These are phyloP conservation scores for Lyophyllum decastes DNA, from an alignment of 768 basidiomycete genomes.

Conservation along the genomic window DNA sequence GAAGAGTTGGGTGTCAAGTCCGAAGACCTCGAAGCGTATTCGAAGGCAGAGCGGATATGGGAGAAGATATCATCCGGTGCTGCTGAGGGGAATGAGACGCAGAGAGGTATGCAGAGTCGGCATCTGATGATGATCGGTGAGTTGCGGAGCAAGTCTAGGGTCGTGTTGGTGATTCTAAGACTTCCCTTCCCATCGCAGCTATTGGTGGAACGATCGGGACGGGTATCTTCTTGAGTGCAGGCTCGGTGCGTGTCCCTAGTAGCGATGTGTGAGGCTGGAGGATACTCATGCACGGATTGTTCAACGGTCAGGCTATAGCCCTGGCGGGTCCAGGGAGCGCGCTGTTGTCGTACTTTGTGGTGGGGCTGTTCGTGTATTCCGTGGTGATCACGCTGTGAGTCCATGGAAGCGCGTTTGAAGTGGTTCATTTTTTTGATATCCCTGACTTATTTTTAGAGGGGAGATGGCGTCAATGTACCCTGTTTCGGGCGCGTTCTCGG, in stretches of 20 bases:
- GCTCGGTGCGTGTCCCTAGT: conserved; percentile 36
- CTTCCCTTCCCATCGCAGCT: conserved; percentile 27
- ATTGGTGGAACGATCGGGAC: conserved; percentile 63
- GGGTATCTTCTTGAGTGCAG: conserved; percentile 62
- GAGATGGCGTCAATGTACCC: conserved; percentile 70
- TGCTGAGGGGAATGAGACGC: conserved; percentile 22
- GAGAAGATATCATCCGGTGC: conserved; percentile 7
- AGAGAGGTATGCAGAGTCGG: conserved; percentile 30
- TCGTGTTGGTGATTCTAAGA: not conserved
- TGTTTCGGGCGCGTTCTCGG: conserved; percentile 61
- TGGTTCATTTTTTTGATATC: not conserved
- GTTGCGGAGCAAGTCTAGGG: not conserved
- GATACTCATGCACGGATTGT: not conserved
- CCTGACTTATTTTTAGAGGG: conserved; percentile 36
- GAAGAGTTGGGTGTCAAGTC: not conserved
- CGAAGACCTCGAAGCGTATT: not conserved
- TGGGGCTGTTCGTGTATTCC: conserved; percentile 59
- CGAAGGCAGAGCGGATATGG: conserved; percentile 1
- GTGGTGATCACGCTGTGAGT: conserved; percentile 60
- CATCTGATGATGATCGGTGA: conserved; percentile 35
- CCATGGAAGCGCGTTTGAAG: not conserved
- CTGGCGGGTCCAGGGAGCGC: conserved; percentile 63
- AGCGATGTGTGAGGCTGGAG: not conserved
- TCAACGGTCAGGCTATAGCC: conserved; percentile 42
- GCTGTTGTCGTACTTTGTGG: conserved; percentile 59